Conservation (phyloP, 2,329 filamentous ascomycete species). For the Trichoderma sp. region DNA sequence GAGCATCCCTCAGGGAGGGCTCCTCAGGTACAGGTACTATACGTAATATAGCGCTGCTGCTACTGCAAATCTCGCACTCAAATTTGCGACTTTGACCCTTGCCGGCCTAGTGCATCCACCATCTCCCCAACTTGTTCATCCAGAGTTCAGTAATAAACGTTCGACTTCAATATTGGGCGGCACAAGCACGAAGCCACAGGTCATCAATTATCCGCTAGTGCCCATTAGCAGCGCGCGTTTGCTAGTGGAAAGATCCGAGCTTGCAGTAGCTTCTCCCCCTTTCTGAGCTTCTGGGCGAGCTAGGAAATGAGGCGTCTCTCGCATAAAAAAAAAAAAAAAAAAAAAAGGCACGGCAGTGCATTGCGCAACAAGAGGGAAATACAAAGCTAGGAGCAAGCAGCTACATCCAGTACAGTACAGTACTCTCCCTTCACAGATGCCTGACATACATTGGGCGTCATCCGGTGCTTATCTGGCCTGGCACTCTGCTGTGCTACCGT, state of each 20-base stretch:
- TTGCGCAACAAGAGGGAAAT: background rate
- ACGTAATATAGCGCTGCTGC: background rate
- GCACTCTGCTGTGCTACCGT: background rate
- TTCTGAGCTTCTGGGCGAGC: slow-evolving; percentile 6
- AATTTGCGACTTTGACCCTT: slow-evolving; percentile 1
- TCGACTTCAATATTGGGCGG: background rate
- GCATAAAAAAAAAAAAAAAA: background rate
- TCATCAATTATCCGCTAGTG: slow-evolving; percentile 12
- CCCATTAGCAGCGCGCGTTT: slow-evolving; percentile 11
- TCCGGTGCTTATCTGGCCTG: background rate
- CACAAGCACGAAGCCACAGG: background rate
- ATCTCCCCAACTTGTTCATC: background rate
- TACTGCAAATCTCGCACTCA: slow-evolving; percentile 5
- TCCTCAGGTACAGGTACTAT: too few species aligned
- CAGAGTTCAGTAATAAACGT: background rate
- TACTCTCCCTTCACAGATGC: background rate
- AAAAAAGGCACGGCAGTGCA: background rate
- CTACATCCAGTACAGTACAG: background rate
- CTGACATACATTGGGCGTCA: background rate
- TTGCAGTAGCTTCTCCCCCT: slow-evolving; percentile 5
- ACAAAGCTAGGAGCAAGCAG: too few species aligned
- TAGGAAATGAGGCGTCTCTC: slow-evolving; percentile 16
- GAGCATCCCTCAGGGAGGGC: too few species aligned
- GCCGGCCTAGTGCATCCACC: background rate
- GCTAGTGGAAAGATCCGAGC: slow-evolving; percentile 19